phyloP scores from a whole-genome alignment of 345 rosid species.

The Corchorus capsularis region DNA sequence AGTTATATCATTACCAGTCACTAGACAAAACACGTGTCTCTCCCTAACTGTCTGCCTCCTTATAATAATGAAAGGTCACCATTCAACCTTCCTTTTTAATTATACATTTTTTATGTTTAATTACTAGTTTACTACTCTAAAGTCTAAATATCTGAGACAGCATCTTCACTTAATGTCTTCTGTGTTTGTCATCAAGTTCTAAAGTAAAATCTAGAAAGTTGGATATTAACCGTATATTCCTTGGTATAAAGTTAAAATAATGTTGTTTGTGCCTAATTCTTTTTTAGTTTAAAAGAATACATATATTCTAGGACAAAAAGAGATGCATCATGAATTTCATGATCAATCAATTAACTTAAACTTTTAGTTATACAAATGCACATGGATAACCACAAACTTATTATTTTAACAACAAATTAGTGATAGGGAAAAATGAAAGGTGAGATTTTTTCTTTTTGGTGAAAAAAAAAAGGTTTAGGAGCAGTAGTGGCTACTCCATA shows the following conservation, averaged over 20 bases:
- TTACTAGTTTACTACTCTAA: no score
- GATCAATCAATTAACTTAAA: neutral
- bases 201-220: neutral
- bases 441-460: no score
- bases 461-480: no score
- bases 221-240: slow-evolving; percentile 21
- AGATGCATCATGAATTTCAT: neutral
- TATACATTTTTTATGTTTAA: neutral
- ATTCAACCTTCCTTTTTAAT: neutral
- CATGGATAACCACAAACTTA: no score
- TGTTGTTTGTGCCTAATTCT: neutral
- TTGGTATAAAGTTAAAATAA: neutral
- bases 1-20: neutral
- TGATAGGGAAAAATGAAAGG: no score
- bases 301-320: neutral
- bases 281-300: neutral
- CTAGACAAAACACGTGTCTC: slow-evolving; percentile 15
- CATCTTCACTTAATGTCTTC: neutral
- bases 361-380: neutral
- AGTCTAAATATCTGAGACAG: neutral
- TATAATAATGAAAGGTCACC: slow-evolving; percentile 24
- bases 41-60: neutral
- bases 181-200: slow-evolving; percentile 6
- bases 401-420: no score
- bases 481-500: no score